Conservation (phyloP, 2,329 filamentous ascomycete genomes). For the Fusarium brachygibbosum region DNA sequence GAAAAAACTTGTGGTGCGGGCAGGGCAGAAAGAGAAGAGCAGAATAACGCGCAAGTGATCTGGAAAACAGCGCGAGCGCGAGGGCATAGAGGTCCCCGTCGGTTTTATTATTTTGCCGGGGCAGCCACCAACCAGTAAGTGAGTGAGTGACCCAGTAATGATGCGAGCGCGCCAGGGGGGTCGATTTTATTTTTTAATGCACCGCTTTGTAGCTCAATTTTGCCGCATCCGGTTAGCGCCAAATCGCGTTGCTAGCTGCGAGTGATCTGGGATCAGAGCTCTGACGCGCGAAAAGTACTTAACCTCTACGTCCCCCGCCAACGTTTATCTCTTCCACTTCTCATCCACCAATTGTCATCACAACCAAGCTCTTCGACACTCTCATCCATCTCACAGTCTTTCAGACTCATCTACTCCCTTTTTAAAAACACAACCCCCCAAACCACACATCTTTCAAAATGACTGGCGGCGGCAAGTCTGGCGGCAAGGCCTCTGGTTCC, state of each 20-base stretch:
- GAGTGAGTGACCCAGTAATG: constrained; percentile 12
- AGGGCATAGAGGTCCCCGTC: constrained; percentile 16
- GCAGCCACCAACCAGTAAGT: not conserved
- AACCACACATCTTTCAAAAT: constrained; percentile 77
- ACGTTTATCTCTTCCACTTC: constrained; percentile 53
- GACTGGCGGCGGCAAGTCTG: constrained; percentile 99
- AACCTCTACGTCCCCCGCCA: constrained; percentile 64
- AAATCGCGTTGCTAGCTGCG: constrained; percentile 47
- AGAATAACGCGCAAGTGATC: constrained; percentile 36
- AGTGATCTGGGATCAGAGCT: constrained; percentile 66
- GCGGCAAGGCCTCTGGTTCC: constrained; percentile 98
- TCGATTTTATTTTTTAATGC: constrained; percentile 48
- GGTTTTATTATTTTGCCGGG: constrained; percentile 47
- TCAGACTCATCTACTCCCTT: constrained; percentile 34
- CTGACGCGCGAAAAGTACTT: constrained; percentile 68
- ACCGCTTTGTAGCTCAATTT: constrained; percentile 49
- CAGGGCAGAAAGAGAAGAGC: constrained; percentile 3
- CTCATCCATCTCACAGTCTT: constrained; percentile 42
- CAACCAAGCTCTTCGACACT: constrained; percentile 53
- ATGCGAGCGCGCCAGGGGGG: constrained; percentile 40
- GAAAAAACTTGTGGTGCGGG: constrained; percentile 2
- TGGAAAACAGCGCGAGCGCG: constrained; percentile 7
- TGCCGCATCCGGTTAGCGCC: constrained; percentile 52
- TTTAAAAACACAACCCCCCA: constrained; percentile 25
- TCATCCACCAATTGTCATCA: constrained; percentile 56